Percentiles rank a stretch among this genome's conserved stretches.
These are phyloP conservation scores for Rhodosporidiobolus odoratus DNA, from an alignment of 768 basidiomycete genomes.

Conservation along the genomic window DNA sequence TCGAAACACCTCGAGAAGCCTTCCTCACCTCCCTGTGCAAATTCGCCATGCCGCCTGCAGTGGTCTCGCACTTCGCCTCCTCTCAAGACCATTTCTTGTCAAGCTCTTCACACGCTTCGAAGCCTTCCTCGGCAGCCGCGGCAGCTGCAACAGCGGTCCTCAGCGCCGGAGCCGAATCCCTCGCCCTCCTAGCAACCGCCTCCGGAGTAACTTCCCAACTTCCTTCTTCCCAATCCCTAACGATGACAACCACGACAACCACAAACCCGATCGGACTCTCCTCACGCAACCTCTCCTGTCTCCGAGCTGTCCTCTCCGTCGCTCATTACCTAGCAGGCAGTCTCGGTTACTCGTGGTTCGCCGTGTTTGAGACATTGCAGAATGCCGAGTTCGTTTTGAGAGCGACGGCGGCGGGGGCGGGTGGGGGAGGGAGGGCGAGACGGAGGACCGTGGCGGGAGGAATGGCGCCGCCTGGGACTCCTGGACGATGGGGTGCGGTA, in stretches of 20 bases:
- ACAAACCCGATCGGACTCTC: conserved; percentile 55
- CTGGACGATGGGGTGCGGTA: conserved; percentile 10
- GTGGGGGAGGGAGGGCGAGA: conserved; percentile 32
- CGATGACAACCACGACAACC: too few relatives aligned
- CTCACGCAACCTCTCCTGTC: conserved; percentile 81
- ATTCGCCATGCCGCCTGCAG: conserved; percentile 80
- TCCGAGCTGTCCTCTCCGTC: conserved; percentile 72
- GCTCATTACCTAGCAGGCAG: conserved; percentile 76
- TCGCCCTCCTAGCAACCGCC: conserved; percentile 46
- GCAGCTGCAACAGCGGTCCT: conserved; percentile 36
- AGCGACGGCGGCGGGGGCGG: conserved; percentile 20
- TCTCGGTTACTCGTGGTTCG: conserved; percentile 86
- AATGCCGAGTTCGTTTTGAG: conserved; percentile 85
- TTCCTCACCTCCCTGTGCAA: conserved; percentile 87
- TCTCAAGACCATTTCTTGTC: conserved; percentile 24
- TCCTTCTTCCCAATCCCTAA: too few relatives aligned
- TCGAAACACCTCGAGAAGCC: conserved; percentile 82
- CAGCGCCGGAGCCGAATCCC: conserved; percentile 45
- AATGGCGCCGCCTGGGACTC: conserved; percentile 39
- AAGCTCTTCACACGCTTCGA: not conserved
- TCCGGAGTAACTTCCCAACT: not conserved
- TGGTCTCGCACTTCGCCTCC: conserved; percentile 76
- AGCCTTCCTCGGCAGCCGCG: conserved; percentile 24
- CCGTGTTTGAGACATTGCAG: conserved; percentile 81
- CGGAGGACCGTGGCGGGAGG: not conserved